Evolutionary conservation across 768 basidiomycete species (phyloP), one percentile per base, ranked within the genome.

Genomic region (Boletus insuetus): DNA sequence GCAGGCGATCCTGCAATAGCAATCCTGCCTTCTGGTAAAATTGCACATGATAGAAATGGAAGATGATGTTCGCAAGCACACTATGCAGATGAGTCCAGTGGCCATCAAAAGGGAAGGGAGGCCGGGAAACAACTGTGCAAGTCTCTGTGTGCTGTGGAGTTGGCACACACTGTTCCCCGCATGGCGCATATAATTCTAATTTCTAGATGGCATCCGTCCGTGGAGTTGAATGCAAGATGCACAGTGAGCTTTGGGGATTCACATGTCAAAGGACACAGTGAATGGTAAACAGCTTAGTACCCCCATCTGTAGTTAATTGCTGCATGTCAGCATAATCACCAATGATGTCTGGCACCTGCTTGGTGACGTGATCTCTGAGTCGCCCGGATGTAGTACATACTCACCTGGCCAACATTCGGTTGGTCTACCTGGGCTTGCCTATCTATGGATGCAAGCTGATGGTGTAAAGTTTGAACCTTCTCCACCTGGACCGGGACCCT

Each of bases 31-130:
- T 58, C 46, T 19, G 60, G 55, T 55, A 63, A 54, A 54, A 42
- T 60, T 68, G 68, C 58, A 56, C 54, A 61, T 63, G 50, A 45
- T 51, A 46, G 55, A 49, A 58, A 58, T 53, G 54, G 64, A 68
- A 66, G 22, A 24, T 4, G 66, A 41, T 40, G 17, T 54, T 51
- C 64, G 53, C 56, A 49, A 20, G 35, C 50, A 54, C 47, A 38
- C 50, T 49, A 34, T 49, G 16, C 45, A 49, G 46, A 56, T 19
- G 22, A 24, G 37, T 48, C 35, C 17, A 26, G 54, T 60, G 46
- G 22, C 29, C 60, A 58, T 58, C 64, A 63, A 20, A 39, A 12
- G 44, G 55, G 32, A 13, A 41, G 39, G 46, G 20, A 45, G 48
- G 51, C 42, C 52, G 42, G 43, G 40, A 59, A 41, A 63, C 29